Percentiles rank a stretch among this genome's conserved stretches.
These are phyloP conservation scores for Cryphonectria naterciae DNA, from an alignment of 2,329 filamentous ascomycete species.

Conservation along the genomic window DNA sequence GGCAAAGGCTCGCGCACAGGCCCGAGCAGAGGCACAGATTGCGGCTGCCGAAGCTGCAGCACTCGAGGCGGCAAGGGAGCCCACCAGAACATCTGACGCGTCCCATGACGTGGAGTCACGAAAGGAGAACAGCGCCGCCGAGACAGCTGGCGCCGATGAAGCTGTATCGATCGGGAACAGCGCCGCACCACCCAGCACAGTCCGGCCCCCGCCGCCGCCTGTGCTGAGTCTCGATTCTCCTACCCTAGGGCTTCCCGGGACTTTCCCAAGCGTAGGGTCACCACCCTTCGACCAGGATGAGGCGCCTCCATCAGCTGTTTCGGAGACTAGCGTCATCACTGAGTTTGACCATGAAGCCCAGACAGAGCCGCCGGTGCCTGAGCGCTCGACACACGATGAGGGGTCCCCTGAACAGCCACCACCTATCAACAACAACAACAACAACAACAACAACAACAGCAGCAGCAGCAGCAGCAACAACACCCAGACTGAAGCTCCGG, in stretches of 20 bases:
- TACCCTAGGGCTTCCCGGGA: constrained; percentile 67
- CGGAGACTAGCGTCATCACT: constrained; percentile 63
- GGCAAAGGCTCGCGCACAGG: constrained; percentile 46
- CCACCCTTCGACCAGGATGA: constrained; percentile 49
- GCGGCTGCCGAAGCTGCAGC: constrained; percentile 33
- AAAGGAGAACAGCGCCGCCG: constrained; percentile 12
- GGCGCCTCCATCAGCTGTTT: constrained; percentile 61
- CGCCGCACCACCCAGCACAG: constrained; percentile 1
- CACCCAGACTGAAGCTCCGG: constrained; percentile 30
- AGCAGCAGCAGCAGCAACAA: neutral
- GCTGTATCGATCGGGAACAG: constrained; percentile 25
- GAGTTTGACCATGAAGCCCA: constrained; percentile 77
- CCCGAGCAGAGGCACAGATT: constrained; percentile 37
- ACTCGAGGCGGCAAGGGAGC: constrained; percentile 19
- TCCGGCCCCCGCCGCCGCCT: constrained; percentile 25
- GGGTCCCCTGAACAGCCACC: constrained; percentile 24
- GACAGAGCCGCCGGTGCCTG: constrained; percentile 52
- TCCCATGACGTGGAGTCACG: constrained; percentile 10
- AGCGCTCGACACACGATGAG: constrained; percentile 30
- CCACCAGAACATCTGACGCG: constrained; percentile 5
- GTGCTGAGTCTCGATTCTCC: constrained; percentile 58
- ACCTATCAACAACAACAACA: neutral
- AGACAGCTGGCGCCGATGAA: constrained; percentile 23
- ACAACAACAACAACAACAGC: neutral
- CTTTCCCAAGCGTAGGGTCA: constrained; percentile 53